These are phyloP conservation scores for Hanseniaspora pseudoguilliermondii DNA, from an alignment of 805 yeast genomes.

Conservation along the genomic window DNA sequence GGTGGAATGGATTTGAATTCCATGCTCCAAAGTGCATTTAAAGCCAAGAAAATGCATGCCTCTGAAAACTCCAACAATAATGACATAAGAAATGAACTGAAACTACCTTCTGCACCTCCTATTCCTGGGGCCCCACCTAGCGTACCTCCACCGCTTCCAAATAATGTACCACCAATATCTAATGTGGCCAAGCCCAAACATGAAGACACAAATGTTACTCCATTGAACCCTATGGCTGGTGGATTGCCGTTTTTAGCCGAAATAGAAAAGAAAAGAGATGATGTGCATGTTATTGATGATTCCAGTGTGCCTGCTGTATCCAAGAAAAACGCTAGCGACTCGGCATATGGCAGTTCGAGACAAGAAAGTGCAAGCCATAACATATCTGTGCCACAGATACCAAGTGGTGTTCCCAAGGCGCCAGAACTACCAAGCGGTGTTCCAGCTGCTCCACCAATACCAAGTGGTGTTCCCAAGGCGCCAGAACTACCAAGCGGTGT, in stretches of 20 bases:
- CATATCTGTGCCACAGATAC: slow-evolving; percentile 7
- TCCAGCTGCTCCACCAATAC: slow-evolving; percentile 12
- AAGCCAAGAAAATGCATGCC: not conserved
- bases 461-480: not conserved
- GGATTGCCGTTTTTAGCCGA: slow-evolving; percentile 25
- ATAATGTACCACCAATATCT: slow-evolving; percentile 12
- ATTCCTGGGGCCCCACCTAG: slow-evolving; percentile 15
- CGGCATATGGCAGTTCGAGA: not conserved
- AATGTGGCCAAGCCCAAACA: slow-evolving; percentile 13
- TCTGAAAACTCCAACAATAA: slow-evolving; percentile 21
- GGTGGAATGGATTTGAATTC: slow-evolving; percentile 20
- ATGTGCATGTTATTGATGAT: slow-evolving; percentile 33
- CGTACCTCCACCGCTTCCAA: slow-evolving; percentile 18
- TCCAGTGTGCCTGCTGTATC: slow-evolving; percentile 18
- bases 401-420: slow-evolving; percentile 19
- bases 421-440: slow-evolving; percentile 2
- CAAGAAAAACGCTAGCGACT: slow-evolving; percentile 12
- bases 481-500: slow-evolving; percentile 12
- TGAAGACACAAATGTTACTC: slow-evolving; percentile 15
- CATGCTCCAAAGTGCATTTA: slow-evolving; percentile 17
- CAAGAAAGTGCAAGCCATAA: too few relatives aligned
- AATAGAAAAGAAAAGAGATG: slow-evolving; percentile 38
- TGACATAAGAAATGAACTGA: slow-evolving; percentile 19
- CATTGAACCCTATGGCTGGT: slow-evolving; percentile 14
- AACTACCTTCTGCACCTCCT: slow-evolving; percentile 25